Conservation (phyloP, 2,329 filamentous ascomycete species). For the Monosporascus ibericus region DNA sequence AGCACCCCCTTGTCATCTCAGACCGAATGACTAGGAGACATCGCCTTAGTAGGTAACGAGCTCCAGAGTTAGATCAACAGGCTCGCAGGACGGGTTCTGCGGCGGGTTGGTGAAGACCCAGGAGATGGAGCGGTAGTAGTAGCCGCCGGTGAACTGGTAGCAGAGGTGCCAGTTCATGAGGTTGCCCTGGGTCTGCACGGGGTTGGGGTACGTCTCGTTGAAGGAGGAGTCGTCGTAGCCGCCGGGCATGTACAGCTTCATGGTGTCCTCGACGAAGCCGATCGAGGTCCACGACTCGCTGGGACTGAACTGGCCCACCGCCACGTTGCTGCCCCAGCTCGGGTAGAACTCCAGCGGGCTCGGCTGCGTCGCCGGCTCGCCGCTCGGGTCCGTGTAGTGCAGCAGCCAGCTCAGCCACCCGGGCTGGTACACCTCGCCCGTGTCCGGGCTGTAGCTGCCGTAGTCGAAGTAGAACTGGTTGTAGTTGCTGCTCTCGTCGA, state of each 20-base stretch:
- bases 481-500: conserved; percentile 3
- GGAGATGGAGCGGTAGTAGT: conserved; percentile 19
- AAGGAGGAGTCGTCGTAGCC: conserved; percentile 15
- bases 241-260: conserved; percentile 14
- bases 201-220: conserved; percentile 9
- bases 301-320: conserved; percentile 12
- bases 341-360: conserved; percentile 8
- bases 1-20: too few species aligned
- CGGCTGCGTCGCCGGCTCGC: conserved; percentile 1
- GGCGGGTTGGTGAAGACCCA: conserved; percentile 17
- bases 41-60: not conserved
- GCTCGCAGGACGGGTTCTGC: conserved; percentile 19
- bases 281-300: conserved; percentile 6
- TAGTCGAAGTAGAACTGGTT: conserved; percentile 20
- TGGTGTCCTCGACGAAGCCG: conserved; percentile 10
- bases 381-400: conserved; percentile 5
- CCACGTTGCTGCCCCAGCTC: conserved; percentile 16
- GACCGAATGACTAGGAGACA: too few species aligned
- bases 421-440: conserved; percentile 10
- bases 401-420: conserved; percentile 15
- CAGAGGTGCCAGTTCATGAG: conserved; percentile 18
- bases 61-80: conserved; percentile 14
- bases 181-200: conserved; percentile 6
- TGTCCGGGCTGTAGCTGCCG: conserved; percentile 9
- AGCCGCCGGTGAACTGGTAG: conserved; percentile 18